Evolutionary conservation across 1,139 yeast species (phyloP).

Genomic region (Taiozyma sp.): DNA sequence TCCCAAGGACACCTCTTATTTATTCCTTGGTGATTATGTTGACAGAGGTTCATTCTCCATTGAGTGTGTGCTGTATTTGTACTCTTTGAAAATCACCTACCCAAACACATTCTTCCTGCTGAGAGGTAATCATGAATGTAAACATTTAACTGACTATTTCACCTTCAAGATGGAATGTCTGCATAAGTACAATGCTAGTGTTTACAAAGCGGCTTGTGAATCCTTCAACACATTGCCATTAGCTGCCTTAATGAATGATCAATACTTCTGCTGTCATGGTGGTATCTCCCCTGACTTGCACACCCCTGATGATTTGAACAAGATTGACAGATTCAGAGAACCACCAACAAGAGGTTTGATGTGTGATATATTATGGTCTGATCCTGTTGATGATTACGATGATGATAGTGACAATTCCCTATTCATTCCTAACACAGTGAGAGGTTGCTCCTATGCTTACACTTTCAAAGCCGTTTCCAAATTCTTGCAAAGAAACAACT

Average conservation of each 20-base stretch:
- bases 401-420: constrained; percentile 47
- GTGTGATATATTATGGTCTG: constrained; percentile 97
- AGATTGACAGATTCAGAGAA: constrained; percentile 77
- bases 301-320: constrained; percentile 63
- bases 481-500: constrained; percentile 74
- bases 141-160: constrained; percentile 89
- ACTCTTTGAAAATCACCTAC: constrained; percentile 75
- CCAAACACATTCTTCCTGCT: constrained; percentile 78
- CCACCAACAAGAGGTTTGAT: constrained; percentile 93
- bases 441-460: constrained; percentile 93
- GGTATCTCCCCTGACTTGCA: constrained; percentile 89
- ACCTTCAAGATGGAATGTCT: constrained; percentile 90
- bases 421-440: constrained; percentile 66
- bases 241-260: constrained; percentile 92
- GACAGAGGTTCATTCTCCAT: constrained; percentile 93
- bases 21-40: constrained; percentile 93
- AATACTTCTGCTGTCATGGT: constrained; percentile 95
- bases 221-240: constrained; percentile 88
- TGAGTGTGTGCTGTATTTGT: constrained; percentile 79
- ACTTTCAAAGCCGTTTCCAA: constrained; percentile 82
- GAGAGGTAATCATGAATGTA: constrained; percentile 95
- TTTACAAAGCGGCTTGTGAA: constrained; percentile 72
- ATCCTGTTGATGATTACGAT: constrained; percentile 89
- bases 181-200: constrained; percentile 66
- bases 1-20: constrained; percentile 70